Evolutionary conservation across 768 basidiomycete genomes (phyloP), one percentile per base, ranked within the genome.

Genomic region (Dioszegia aurantiaca): DNA sequence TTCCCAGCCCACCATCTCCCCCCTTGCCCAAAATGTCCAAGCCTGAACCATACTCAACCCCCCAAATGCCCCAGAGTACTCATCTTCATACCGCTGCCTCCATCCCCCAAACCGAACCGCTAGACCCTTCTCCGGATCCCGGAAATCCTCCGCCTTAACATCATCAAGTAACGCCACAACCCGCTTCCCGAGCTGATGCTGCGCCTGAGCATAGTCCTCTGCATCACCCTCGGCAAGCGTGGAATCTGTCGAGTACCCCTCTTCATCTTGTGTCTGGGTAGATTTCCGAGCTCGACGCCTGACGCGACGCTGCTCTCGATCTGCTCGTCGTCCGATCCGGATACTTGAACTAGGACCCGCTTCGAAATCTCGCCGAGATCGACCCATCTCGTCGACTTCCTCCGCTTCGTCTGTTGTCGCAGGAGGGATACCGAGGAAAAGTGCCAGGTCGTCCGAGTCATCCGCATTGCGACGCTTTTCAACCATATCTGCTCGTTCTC

Each of bases 1-100:
- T 73, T 91, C 84, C 93, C 93, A 95, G 3, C 86, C 88, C 11
- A 90, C 78, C 62, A 86, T 81, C 78, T 97, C 92, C 57, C 90
- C 78, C 55, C 90, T 80, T n/a, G 84, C 84, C 89, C 90, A 93
- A 74, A 92, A 94, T 75, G 92, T 91, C 90, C 91, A 94, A 46
- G 89, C 88, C 48, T 86, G 86, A 1, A 93, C 85, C 41, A 91
- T 81, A 0, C 87, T 90, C 54, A 93, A 79, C 3, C 91, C 89
- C 45, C 92, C 92, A 81, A 89, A 97, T 3, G 93, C 93, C 37
- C 87, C 86, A 2, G 82, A 78, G 77, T 94, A 97, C 59, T 83
- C 90, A 61, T 97, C 92, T 4, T 80, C 80, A 64, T 87, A 90
- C 61, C 80, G 81, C 60, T 83, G 80, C 53, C 90, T 80, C 93